Percentiles rank a stretch among this genome's conserved stretches.
These are phyloP conservation scores for Colletotrichum noveboracense DNA, from an alignment of 2,329 filamentous ascomycete genomes.

Conservation along the genomic window DNA sequence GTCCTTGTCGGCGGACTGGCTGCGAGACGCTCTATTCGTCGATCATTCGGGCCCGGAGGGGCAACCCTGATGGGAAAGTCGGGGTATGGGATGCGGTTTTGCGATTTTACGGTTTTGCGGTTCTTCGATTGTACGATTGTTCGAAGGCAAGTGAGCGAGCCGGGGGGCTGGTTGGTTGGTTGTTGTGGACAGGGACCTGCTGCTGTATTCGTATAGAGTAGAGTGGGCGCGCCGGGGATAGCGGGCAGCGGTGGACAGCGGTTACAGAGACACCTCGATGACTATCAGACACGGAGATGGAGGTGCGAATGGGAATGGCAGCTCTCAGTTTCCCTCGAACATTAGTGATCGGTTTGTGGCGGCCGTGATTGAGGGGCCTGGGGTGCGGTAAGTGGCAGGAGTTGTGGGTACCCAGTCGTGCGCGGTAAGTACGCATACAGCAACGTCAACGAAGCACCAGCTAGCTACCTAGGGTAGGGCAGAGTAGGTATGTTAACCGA, in stretches of 20 bases:
- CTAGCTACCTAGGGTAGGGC: not conserved
- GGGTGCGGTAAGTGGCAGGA: not conserved
- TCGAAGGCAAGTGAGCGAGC: not conserved
- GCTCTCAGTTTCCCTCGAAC: not conserved
- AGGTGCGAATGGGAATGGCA: not conserved
- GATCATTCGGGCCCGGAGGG: not conserved
- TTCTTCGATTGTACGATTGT: not conserved
- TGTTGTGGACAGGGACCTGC: not conserved
- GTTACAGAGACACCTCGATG: not conserved
- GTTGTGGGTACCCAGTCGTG: not conserved
- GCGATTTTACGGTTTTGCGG: not conserved
- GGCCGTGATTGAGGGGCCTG: not conserved
- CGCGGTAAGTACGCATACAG: not conserved
- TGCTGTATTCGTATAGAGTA: not conserved
- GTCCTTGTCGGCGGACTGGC: not conserved
- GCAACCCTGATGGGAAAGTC: not conserved
- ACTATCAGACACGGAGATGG: not conserved
- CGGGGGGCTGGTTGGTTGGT: not conserved
- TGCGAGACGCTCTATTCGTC: not conserved
- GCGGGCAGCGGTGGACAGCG: not conserved
- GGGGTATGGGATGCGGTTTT: conserved; percentile 2
- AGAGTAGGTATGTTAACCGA: not conserved
- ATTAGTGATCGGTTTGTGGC: not conserved
- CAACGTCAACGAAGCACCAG: not conserved
- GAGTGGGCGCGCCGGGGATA: not conserved